These are phyloP conservation scores for Penicillium malachiteum DNA, from an alignment of 495 filamentous ascomycete species.

Conservation along the genomic window DNA sequence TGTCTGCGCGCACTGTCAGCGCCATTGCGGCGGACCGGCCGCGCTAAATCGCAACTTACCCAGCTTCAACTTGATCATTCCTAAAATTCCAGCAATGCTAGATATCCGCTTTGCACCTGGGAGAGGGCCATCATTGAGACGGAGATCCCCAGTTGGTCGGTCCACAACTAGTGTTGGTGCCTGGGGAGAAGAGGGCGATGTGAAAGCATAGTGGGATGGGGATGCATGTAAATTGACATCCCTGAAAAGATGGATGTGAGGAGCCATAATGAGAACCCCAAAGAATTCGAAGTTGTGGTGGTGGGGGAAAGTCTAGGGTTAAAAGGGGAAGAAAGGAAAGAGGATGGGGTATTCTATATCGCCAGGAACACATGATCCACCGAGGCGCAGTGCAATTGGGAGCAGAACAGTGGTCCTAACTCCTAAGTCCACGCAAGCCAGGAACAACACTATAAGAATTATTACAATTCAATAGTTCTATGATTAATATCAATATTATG, in stretches of 20 bases:
- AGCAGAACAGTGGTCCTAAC: conserved; percentile 1
- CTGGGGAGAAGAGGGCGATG: conserved; percentile 88
- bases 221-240: conserved; percentile 96
- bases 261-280: conserved; percentile 48
- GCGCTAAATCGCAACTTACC: conserved; percentile 51
- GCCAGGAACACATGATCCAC: conserved; percentile 31
- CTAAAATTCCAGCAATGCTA: conserved; percentile 91
- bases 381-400: conserved; percentile 9
- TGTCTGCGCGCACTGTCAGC: conserved; percentile 57
- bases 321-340: conserved; percentile 5
- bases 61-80: conserved; percentile 84
- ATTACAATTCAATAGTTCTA: too few relatives aligned
- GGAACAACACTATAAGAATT: too few relatives aligned
- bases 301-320: conserved; percentile 2
- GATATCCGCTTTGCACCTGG: conserved; percentile 78
- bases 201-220: conserved; percentile 89
- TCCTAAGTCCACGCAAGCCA: too few relatives aligned
- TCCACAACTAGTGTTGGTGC: conserved; percentile 85
- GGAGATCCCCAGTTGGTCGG: conserved; percentile 87
- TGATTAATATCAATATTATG: too few relatives aligned
- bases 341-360: conserved; percentile 8
- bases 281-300: conserved; percentile 1
- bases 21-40: conserved; percentile 12
- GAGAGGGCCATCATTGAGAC: conserved; percentile 74
- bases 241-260: conserved; percentile 71